phyloP scores from a whole-genome alignment of 257 asterid species.

The Leptodermis oblonga region DNA sequence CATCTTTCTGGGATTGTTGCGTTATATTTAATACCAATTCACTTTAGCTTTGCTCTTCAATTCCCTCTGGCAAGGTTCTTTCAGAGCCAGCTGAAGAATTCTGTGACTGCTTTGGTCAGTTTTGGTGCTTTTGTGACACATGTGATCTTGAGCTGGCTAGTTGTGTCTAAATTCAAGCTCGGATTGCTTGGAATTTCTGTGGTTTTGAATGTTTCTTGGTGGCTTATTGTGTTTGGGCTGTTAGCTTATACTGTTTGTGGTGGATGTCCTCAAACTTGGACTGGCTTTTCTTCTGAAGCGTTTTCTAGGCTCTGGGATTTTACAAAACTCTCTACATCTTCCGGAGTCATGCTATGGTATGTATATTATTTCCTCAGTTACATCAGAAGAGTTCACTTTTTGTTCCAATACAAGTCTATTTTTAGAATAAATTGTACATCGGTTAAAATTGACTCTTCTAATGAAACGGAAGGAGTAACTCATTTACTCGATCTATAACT shows the following conservation, averaged over 20 bases:
- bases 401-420: too few species aligned
- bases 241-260: slow-evolving; percentile 49
- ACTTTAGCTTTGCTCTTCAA: slow-evolving; percentile 60
- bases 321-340: slow-evolving; percentile 65
- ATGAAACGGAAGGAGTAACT: too few species aligned
- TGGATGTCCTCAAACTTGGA: slow-evolving; percentile 79
- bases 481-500: too few species aligned
- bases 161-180: slow-evolving; percentile 39
- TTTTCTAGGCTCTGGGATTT: slow-evolving; percentile 83
- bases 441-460: too few species aligned
- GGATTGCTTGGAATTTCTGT: slow-evolving; percentile 60
- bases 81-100: slow-evolving; percentile 82
- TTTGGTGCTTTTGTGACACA: slow-evolving; percentile 42
- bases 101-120: slow-evolving; percentile 49
- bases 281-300: slow-evolving; percentile 65
- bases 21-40: slow-evolving; percentile 58
- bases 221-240: slow-evolving; percentile 42
- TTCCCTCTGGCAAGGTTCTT: slow-evolving; percentile 69
- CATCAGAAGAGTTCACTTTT: too few species aligned
- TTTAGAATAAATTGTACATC: too few species aligned
- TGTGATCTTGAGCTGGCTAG: slow-evolving; percentile 47
- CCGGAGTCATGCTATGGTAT: slow-evolving; percentile 93
- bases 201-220: slow-evolving; percentile 61
- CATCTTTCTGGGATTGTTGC: slow-evolving; percentile 65
- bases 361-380: not conserved